A percentile compares a stretch with the other conserved stretches of the same genome.
These are phyloP conservation scores for Paxillus involutus DNA, from an alignment of 768 basidiomycete species.

Conservation along the genomic window DNA sequence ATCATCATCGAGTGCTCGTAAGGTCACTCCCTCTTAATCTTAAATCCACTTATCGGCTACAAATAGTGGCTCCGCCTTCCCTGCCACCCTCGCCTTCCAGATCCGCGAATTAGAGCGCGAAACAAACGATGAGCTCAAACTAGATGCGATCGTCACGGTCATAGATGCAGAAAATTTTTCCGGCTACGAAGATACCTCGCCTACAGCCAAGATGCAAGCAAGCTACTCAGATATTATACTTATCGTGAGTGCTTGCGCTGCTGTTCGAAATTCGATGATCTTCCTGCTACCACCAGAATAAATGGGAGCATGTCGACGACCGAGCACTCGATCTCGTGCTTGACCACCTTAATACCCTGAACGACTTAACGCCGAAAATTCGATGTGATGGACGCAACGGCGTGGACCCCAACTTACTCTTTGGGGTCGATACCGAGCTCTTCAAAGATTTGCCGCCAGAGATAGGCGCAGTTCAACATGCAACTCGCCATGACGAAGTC, in stretches of 20 bases:
- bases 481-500: constrained; percentile 77
- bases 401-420: constrained; percentile 77
- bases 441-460: constrained; percentile 38
- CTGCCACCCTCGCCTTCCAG: constrained; percentile 92
- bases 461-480: not conserved
- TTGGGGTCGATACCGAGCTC: constrained; percentile 87
- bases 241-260: constrained; percentile 51
- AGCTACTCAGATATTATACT: constrained; percentile 91
- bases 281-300: constrained; percentile 53
- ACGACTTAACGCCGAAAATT: constrained; percentile 87
- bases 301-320: constrained; percentile 86
- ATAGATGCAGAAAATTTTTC: constrained; percentile 89
- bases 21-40: constrained; percentile 22
- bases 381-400: constrained; percentile 61
- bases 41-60: constrained; percentile 1
- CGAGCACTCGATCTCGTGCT: constrained; percentile 77
- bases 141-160: constrained; percentile 92
- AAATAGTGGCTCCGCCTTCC: constrained; percentile 87
- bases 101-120: constrained; percentile 87
- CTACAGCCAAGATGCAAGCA: constrained; percentile 93
- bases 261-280: constrained; percentile 5
- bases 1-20: constrained; percentile 97
- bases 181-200: constrained; percentile 91
- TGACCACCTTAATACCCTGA: constrained; percentile 87
- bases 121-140: constrained; percentile 68